Conservation (phyloP, 73 alveolate species). For the Breviolum minutum region DNA sequence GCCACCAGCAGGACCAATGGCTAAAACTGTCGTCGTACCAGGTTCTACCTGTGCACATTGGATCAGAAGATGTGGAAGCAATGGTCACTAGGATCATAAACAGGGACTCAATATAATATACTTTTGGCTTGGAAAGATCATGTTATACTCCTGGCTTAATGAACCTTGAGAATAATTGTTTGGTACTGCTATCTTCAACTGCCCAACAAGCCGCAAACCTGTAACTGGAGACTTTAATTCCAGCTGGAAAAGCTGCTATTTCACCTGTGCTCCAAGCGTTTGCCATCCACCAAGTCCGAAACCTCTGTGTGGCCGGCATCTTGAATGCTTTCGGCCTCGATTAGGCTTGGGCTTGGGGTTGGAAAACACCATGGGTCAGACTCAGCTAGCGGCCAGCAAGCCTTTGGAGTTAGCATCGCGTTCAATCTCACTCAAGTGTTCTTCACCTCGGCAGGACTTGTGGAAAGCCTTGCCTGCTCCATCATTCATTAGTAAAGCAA, state of each 20-base stretch:
- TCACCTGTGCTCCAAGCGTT: not conserved
- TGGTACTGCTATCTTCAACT: too few species aligned
- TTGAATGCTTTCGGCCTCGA: slow-evolving; percentile 61
- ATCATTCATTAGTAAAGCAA: too few species aligned
- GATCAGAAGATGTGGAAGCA: not conserved
- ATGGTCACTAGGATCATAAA: too few species aligned
- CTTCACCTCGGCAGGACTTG: slow-evolving; percentile 17
- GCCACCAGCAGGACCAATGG: slow-evolving; percentile 70
- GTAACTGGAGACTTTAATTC: too few species aligned
- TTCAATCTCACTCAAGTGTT: slow-evolving; percentile 3
- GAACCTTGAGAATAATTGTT: too few species aligned
- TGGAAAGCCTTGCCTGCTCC: not conserved
- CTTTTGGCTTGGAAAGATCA: not conserved
- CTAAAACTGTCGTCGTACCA: slow-evolving; percentile 64
- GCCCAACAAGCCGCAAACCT: too few species aligned
- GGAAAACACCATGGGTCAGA: not conserved
- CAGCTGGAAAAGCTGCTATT: not conserved
- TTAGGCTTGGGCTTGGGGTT: too few species aligned
- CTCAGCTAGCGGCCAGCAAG: slow-evolving; percentile 23
- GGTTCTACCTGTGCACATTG: slow-evolving; percentile 47
- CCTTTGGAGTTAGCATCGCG: slow-evolving; percentile 47
- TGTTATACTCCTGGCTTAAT: too few species aligned
- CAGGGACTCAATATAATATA: too few species aligned
- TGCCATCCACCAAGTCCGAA: not conserved
- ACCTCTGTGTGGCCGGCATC: slow-evolving; percentile 90